Percentiles rank a stretch among this genome's conserved stretches.
Conservation (phyloP, 23 red algal species). For the Gracilaria vermiculophylla region DNA sequence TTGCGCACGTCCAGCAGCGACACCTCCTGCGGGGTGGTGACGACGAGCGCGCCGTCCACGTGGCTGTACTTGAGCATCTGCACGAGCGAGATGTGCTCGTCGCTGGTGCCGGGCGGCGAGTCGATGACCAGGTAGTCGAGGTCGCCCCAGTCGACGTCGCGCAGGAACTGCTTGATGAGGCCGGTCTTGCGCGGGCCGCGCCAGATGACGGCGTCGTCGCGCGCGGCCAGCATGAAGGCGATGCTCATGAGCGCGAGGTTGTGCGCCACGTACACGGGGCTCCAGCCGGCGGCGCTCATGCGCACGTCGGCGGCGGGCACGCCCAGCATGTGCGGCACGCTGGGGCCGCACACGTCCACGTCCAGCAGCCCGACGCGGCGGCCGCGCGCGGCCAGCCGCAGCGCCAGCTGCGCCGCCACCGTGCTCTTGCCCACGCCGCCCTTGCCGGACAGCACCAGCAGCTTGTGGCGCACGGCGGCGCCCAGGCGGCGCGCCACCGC, state of each 20-base stretch:
- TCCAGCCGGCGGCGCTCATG: slow-evolving; percentile 82
- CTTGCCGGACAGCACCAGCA: slow-evolving; percentile 92
- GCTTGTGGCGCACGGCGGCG: slow-evolving; percentile 57
- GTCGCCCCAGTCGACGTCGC: slow-evolving; percentile 93
- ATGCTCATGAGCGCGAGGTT: slow-evolving; percentile 96
- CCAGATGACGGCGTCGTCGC: slow-evolving; percentile 96
- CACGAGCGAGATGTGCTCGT: slow-evolving; percentile 97
- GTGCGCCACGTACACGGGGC: slow-evolving; percentile 84
- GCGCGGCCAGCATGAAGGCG: slow-evolving; percentile 85
- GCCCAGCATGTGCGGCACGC: slow-evolving; percentile 81
- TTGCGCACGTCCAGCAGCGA: slow-evolving; percentile 93
- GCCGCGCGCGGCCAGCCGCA: slow-evolving; percentile 46
- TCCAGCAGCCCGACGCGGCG: slow-evolving; percentile 82
- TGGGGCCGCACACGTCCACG: slow-evolving; percentile 94
- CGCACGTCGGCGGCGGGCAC: slow-evolving; percentile 83
- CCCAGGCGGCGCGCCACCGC: slow-evolving; percentile 43
- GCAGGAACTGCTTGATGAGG: slow-evolving; percentile 94
- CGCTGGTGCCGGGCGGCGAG: slow-evolving; percentile 91
- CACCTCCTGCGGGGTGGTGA: slow-evolving; percentile 97
- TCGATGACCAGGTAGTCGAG: slow-evolving; percentile 97
- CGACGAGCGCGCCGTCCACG: slow-evolving; percentile 81
- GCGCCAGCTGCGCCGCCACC: slow-evolving; percentile 75
- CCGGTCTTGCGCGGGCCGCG: slow-evolving; percentile 90
- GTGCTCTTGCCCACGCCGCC: slow-evolving; percentile 96
- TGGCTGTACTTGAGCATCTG: slow-evolving; percentile 72